phyloP scores from a whole-genome alignment of 129 eudicot species.

The Silybum marianum region DNA sequence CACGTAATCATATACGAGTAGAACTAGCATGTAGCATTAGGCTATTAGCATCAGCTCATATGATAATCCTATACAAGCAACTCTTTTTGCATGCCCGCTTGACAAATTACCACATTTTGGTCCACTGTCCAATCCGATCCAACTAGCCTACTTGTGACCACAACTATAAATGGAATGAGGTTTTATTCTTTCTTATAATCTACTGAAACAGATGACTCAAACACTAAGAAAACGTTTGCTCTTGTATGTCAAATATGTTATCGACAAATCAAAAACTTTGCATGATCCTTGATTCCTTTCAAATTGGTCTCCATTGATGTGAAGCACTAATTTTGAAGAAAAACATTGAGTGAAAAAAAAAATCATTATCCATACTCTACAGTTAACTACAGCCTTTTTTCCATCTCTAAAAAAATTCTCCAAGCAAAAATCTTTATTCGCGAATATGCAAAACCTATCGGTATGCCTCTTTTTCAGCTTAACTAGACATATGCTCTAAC shows the following conservation, averaged over 20 bases:
- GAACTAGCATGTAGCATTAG: not conserved
- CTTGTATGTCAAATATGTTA: not conserved
- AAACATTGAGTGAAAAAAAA: not conserved
- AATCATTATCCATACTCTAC: not conserved
- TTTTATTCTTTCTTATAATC: not conserved
- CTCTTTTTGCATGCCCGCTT: not conserved
- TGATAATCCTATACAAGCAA: not conserved
- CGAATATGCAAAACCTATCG: not conserved
- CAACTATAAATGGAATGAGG: not conserved
- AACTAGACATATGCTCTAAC: not conserved
- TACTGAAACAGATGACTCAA: not conserved
- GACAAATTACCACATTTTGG: not conserved
- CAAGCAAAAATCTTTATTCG: not conserved
- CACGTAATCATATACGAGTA: not conserved
- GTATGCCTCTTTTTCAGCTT: not conserved
- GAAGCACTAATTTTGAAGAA: not conserved
- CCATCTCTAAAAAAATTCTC: constrained; percentile 1
- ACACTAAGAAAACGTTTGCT: not conserved
- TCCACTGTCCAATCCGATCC: not conserved
- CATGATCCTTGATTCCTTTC: not conserved
- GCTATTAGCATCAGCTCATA: not conserved
- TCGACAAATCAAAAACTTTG: not conserved
- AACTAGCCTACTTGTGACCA: not conserved
- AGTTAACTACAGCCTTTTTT: not conserved
- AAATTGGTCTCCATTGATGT: not conserved